Conservation (phyloP, 2,329 filamentous ascomycete genomes). For the Alternaria postmessia region DNA sequence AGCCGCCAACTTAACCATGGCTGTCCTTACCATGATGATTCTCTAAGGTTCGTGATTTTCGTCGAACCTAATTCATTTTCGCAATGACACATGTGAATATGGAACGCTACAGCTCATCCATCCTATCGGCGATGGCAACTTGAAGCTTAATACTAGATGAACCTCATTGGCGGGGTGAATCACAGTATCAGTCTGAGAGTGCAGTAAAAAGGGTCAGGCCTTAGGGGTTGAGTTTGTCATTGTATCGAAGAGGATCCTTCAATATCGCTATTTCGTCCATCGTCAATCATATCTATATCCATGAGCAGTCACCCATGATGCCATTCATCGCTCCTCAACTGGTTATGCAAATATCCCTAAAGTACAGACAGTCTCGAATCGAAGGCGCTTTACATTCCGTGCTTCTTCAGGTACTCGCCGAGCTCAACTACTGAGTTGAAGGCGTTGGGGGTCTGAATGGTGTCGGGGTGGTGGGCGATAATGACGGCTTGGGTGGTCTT, state of each 20-base stretch:
- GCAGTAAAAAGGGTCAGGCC: neutral
- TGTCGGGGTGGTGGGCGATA: slow-evolving; percentile 84
- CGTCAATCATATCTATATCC: slow-evolving; percentile 20
- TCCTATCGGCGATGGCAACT: neutral
- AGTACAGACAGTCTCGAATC: slow-evolving; percentile 40
- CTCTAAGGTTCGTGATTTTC: neutral
- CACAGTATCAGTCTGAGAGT: neutral
- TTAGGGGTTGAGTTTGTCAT: slow-evolving; percentile 21
- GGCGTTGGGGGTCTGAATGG: slow-evolving; percentile 75
- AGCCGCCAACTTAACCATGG: neutral
- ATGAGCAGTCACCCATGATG: slow-evolving; percentile 12
- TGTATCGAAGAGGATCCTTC: slow-evolving; percentile 18
- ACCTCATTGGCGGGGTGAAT: neutral
- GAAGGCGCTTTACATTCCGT: slow-evolving; percentile 70
- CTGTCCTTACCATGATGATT: neutral
- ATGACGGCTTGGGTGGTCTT: slow-evolving; percentile 91
- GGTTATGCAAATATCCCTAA: slow-evolving; percentile 50
- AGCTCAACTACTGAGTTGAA: slow-evolving; percentile 82
- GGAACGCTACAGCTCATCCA: neutral
- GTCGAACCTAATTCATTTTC: neutral
- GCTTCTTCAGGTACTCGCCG: slow-evolving; percentile 83
- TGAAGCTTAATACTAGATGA: neutral
- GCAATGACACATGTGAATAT: neutral
- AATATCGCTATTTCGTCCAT: slow-evolving; percentile 18
- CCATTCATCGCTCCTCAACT: slow-evolving; percentile 14